Evolutionary conservation across 345 rosid species (phyloP).

Genomic region (Raphanus raphanistrum): DNA sequence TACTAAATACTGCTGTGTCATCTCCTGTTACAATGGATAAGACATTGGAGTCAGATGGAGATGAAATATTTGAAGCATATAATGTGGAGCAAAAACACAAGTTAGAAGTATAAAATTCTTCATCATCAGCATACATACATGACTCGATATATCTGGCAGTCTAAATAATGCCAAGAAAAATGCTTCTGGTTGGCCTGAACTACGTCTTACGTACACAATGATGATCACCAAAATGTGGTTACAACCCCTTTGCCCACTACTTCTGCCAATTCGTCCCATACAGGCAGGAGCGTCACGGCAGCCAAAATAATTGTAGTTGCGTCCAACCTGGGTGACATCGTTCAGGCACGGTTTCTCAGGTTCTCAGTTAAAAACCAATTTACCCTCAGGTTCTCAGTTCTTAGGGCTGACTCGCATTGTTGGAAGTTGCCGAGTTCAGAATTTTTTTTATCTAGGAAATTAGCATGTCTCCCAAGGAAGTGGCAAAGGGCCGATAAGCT

Average conservation of each 20-base stretch:
- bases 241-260: constrained; percentile 92
- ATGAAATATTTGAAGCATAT: neutral
- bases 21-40: neutral
- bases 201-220: constrained; percentile 4
- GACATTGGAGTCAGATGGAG: neutral
- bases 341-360: constrained; percentile 92
- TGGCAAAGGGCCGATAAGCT: constrained; percentile 89
- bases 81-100: neutral
- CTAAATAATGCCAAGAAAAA: constrained; percentile 12
- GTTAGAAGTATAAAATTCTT: constrained; percentile 1
- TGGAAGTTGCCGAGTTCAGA: neutral
- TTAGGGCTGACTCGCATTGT: too few relatives aligned
- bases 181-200: constrained; percentile 10
- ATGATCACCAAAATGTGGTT: constrained; percentile 48
- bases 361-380: constrained; percentile 49
- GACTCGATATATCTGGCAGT: constrained; percentile 6
- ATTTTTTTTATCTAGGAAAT: constrained; percentile 70
- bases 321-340: constrained; percentile 78
- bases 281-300: constrained; percentile 52
- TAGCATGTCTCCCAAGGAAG: constrained; percentile 93
- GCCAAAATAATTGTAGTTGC: too few relatives aligned
- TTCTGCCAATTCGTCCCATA: constrained; percentile 92
- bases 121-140: constrained; percentile 17
- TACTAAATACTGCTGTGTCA: neutral
- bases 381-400: neutral